Percentiles rank a stretch among this genome's conserved stretches.
Evolutionary conservation across 2,329 filamentous ascomycete species (phyloP).

Genomic region (Pseudogymnoascus sp.): DNA sequence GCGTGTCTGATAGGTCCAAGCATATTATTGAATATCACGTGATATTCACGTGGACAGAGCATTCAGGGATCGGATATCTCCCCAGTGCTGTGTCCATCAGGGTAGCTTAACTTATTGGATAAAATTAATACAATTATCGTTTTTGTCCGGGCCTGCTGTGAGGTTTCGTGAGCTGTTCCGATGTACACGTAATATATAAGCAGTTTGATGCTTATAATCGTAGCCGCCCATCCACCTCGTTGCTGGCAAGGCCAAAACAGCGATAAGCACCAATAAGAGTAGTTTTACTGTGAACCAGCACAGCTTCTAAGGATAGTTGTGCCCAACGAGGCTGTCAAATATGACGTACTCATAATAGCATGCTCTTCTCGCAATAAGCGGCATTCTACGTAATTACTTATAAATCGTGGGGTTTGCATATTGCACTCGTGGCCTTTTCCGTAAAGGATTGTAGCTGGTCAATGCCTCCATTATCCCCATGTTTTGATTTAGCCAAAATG

Average conservation of each 20-base stretch:
- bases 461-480: not conserved
- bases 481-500: not conserved
- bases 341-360: not conserved
- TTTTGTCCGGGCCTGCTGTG: not conserved
- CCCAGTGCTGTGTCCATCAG: not conserved
- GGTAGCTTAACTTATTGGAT: not conserved
- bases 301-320: not conserved
- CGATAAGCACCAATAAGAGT: not conserved
- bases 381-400: not conserved
- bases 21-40: not conserved
- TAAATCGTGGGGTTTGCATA: not conserved
- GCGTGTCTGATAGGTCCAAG: not conserved
- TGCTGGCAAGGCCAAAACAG: not conserved
- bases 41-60: not conserved
- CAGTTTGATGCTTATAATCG: not conserved
- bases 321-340: not conserved
- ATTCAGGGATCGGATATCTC: not conserved
- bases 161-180: not conserved
- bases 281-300: not conserved
- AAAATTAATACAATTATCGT: not conserved
- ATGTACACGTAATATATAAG: not conserved
- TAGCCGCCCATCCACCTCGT: not conserved
- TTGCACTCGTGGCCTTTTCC: not conserved
- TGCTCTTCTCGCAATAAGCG: not conserved
- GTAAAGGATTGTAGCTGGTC: not conserved